Evolutionary conservation across 2,329 filamentous ascomycete genomes (phyloP).

Genomic region (Phyllosticta citrichinensis): DNA sequence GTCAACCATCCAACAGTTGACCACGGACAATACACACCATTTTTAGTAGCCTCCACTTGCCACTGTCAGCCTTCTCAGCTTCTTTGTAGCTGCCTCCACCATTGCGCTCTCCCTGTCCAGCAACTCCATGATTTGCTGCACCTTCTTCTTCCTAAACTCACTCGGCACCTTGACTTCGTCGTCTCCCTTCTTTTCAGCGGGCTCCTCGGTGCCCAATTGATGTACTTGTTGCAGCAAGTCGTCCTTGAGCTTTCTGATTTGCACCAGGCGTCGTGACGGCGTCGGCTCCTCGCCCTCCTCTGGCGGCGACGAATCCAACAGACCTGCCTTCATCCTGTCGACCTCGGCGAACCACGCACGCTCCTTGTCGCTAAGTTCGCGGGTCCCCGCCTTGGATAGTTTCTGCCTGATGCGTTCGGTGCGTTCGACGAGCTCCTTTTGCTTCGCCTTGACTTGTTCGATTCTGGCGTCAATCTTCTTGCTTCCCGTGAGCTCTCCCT

Average conservation of each 20-base stretch:
- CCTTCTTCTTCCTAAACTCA: conserved; percentile 24
- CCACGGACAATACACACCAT: neutral
- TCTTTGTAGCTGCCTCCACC: conserved; percentile 23
- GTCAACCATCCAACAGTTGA: neutral
- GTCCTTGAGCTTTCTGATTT: conserved; percentile 45
- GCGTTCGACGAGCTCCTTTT: conserved; percentile 47
- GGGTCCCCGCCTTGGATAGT: conserved; percentile 29
- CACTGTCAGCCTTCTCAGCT: conserved; percentile 17
- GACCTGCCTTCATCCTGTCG: conserved; percentile 26
- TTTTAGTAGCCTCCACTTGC: conserved; percentile 1
- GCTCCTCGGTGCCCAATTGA: conserved; percentile 13
- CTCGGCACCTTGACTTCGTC: conserved; percentile 19
- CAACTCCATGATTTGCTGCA: conserved; percentile 23
- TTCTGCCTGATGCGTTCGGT: conserved; percentile 50
- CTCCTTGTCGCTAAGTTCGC: conserved; percentile 53
- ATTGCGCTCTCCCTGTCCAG: conserved; percentile 24
- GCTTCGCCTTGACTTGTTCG: conserved; percentile 43
- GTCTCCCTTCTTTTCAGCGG: conserved; percentile 10
- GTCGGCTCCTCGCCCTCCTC: conserved; percentile 21
- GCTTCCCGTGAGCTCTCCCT: conserved; percentile 34
- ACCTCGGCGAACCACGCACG: conserved; percentile 50
- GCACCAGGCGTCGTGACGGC: conserved; percentile 44
- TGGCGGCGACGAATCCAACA: conserved; percentile 26
- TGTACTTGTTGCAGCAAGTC: conserved; percentile 32
- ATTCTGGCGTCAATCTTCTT: conserved; percentile 52